A percentile compares a stretch with the other conserved stretches of the same genome.
Evolutionary conservation across 371 early-diverging fungal genomes (phyloP).

Genomic region (Apophysomyces trapeziformis): DNA sequence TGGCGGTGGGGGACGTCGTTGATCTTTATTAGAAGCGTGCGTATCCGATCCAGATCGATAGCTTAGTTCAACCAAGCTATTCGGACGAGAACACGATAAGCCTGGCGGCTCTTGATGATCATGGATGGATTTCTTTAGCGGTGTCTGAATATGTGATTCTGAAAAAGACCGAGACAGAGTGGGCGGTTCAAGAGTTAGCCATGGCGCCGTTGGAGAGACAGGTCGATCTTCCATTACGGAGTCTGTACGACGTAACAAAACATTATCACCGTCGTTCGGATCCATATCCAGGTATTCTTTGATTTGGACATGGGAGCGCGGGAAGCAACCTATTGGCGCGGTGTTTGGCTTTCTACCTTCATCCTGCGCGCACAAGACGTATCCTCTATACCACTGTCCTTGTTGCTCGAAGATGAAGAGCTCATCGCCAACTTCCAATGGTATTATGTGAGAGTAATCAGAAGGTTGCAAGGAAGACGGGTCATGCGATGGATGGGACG

Average conservation of each 20-base stretch:
- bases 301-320: conserved; percentile 61
- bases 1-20: conserved; percentile 32
- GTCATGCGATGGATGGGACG: conserved; percentile 30
- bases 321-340: conserved; percentile 66
- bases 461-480: conserved; percentile 24
- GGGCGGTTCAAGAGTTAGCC: conserved; percentile 13
- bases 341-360: conserved; percentile 46
- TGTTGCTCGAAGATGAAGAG: conserved; percentile 59
- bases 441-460: conserved; percentile 43
- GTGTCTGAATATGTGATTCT: conserved; percentile 30
- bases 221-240: not conserved
- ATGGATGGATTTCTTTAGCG: conserved; percentile 3
- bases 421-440: conserved; percentile 63
- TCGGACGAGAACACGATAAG: conserved; percentile 1
- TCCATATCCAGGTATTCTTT: conserved; percentile 53
- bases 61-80: conserved; percentile 7
- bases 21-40: conserved; percentile 1
- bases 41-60: conserved; percentile 1
- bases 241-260: conserved; percentile 2
- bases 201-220: not conserved
- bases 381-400: conserved; percentile 70
- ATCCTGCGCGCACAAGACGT: conserved; percentile 56
- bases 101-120: conserved; percentile 1
- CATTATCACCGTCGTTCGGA: conserved; percentile 15
- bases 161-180: conserved; percentile 35